Base-by-base conservation (phyloP, 208 protist genomes). In the Acanthamoeba polyphaga region DNA sequence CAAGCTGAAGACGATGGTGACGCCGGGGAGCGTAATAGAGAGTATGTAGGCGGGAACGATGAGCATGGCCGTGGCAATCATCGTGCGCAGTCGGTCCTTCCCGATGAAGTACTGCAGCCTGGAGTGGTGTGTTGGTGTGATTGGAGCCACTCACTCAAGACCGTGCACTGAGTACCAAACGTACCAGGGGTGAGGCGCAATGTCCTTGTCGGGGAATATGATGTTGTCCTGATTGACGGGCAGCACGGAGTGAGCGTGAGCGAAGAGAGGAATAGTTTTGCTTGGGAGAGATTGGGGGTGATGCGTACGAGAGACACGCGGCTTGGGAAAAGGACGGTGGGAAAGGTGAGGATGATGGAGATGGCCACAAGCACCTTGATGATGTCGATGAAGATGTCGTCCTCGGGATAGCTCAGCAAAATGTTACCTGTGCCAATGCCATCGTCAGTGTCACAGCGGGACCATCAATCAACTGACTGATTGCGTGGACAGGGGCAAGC, bases 331-430 rank as follows among this genome's bases (percentile, higher is more conserved):
- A 82, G 19, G 43, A 82, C 74, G 22, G 74, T 53, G 43, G 74
- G 74, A 19, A 82, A 82, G 17, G 74, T 82, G 43, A 82, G 46
- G 74, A 82, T 53, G 74, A 82, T 82, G 43, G 74, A 82, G 17
- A 82, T 27, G 43, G 74, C 74, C 34, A 82, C 74, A 6, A 82
- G 43, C 34, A 82, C 74, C 24, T 82, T 82, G 43, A 82, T 82
- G 74, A 82, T 82, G 74, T 82, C 74, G 74, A 82, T 82, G 46
- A 82, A 55, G 9, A 82, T 82, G 74, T 82, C 74, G 74, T 82
- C 74, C 22, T 82, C 74, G 19, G 74, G 74, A 82, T 82, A 82
- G 43, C 74, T 82, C 43, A 82, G 38, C 46, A 82, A 19, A 51
- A 82, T 46, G 74, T 82, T 82, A 15, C 74, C 70, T 78, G 13